Conservation (phyloP, 768 basidiomycete genomes). For the Kwoniella mangroviensis region DNA sequence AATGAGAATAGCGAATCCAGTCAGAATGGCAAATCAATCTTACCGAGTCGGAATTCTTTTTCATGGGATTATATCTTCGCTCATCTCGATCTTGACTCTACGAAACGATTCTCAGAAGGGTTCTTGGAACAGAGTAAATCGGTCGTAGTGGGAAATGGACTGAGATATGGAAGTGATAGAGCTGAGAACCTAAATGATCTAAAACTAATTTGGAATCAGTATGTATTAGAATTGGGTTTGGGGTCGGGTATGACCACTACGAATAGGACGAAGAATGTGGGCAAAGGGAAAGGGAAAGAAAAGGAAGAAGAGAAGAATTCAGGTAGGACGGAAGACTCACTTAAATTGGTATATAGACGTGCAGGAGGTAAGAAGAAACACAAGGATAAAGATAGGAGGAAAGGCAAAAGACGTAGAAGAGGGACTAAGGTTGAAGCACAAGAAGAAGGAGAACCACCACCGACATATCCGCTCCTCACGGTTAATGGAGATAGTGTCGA, state of each 20-base stretch:
- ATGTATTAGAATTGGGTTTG: slow-evolving; percentile 49
- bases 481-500: background rate
- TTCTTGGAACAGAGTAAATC: slow-evolving; percentile 50
- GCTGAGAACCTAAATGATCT: slow-evolving; percentile 44
- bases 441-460: slow-evolving; percentile 22
- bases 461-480: background rate
- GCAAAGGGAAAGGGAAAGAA: slow-evolving; percentile 11
- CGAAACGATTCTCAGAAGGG: slow-evolving; percentile 37
- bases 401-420: slow-evolving; percentile 14
- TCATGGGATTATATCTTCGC: slow-evolving; percentile 43
- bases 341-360: slow-evolving; percentile 55
- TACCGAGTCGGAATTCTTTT: slow-evolving; percentile 36
- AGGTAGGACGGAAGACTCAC: slow-evolving; percentile 43
- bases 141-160: slow-evolving; percentile 51
- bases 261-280: background rate
- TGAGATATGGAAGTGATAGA: slow-evolving; percentile 28
- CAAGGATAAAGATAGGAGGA: slow-evolving; percentile 9
- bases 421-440: slow-evolving; percentile 11
- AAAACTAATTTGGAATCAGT: slow-evolving; percentile 41
- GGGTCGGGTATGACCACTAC: slow-evolving; percentile 17
- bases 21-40: slow-evolving; percentile 1
- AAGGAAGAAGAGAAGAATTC: slow-evolving; percentile 24
- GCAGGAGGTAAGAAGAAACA: slow-evolving; percentile 31
- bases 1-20: background rate
- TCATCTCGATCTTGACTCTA: slow-evolving; percentile 45